phyloP scores from a whole-genome alignment of 192 early-diverging fungal genomes.

The Gryganskiella cystojenkinii region DNA sequence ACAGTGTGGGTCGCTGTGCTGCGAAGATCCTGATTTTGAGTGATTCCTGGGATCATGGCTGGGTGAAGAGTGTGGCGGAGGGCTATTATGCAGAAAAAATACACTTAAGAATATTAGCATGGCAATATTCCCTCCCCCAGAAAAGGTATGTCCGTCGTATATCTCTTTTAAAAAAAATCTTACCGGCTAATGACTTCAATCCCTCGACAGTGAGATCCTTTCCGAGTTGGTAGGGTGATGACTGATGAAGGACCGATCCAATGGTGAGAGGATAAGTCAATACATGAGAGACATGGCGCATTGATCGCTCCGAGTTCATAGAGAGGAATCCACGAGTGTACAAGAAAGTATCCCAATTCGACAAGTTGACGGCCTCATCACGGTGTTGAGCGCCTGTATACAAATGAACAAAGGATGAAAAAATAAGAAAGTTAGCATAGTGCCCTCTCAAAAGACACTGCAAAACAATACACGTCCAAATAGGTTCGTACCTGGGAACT shows the following conservation, averaged over 20 bases:
- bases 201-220: constrained; percentile 78
- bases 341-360: constrained; percentile 80
- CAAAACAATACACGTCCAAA: background rate
- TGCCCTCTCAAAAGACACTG: too few relatives aligned
- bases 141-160: background rate
- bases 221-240: constrained; percentile 73
- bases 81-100: constrained; percentile 10
- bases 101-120: background rate
- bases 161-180: background rate
- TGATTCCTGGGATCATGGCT: constrained; percentile 42
- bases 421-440: background rate
- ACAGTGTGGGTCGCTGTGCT: constrained; percentile 59
- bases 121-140: background rate
- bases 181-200: constrained; percentile 77
- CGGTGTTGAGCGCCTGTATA: constrained; percentile 64
- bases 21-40: constrained; percentile 37
- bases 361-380: constrained; percentile 81
- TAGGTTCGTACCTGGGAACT: constrained; percentile 68
- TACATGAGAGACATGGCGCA: constrained; percentile 84
- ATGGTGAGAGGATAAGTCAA: constrained; percentile 85
- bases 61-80: constrained; percentile 51
- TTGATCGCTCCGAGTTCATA: constrained; percentile 73
- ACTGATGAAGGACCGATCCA: constrained; percentile 75
- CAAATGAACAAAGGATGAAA: background rate
- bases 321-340: constrained; percentile 83